Base-by-base conservation (phyloP, 1,284 basidiomycete species). In the Fomitopsis palustris region DNA sequence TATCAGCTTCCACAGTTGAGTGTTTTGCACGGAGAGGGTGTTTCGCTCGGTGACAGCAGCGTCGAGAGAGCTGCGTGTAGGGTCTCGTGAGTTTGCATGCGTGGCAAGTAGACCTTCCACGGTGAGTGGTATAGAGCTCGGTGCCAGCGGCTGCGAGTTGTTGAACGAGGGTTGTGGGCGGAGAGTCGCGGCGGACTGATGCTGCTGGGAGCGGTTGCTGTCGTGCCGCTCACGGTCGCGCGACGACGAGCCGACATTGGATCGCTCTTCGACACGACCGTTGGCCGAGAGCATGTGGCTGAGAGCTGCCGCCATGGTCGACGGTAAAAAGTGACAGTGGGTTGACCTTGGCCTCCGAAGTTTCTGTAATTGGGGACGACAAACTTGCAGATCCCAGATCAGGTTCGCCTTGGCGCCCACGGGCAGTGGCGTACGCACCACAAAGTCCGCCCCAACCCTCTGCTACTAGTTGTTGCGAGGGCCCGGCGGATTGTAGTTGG, bases 1-100 rank as follows among this genome's bases (percentile, higher is more conserved):
- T 71, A 96, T 88, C 61, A 95, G 81, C 73, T 94, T 95, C 93
- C 93, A 95, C 31, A 95, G 82, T 74, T 95, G 92, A 6, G 87
- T 78, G 72, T 96, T 96, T 76, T 96, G 93, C 9, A 84, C 74
- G 38, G 88, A 86, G 55, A 95, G 81, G 38, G 77, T 74, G 70
- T 95, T 95, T 64, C 93, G 83, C 68, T 96, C 93, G 16, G 80
- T 78, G 27, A 95, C 78, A 4, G 86, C 82, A 59, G 85, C 80
- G 29, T 92, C 89, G 35, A 95, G 80, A 4, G 93, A 91, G 47
- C 84, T 84, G 7, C 81, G 72, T 58, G 78, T 75, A 23, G 89
- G 86, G 71, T 88, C 79, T 29, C 78, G 66, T 0, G 83, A 72
- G 25, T 69, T 66, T 2, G 81, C 78, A 62, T 90, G 79, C 3